phyloP scores from a whole-genome alignment of 306 rosid species.

The Lathyrus sativus region DNA sequence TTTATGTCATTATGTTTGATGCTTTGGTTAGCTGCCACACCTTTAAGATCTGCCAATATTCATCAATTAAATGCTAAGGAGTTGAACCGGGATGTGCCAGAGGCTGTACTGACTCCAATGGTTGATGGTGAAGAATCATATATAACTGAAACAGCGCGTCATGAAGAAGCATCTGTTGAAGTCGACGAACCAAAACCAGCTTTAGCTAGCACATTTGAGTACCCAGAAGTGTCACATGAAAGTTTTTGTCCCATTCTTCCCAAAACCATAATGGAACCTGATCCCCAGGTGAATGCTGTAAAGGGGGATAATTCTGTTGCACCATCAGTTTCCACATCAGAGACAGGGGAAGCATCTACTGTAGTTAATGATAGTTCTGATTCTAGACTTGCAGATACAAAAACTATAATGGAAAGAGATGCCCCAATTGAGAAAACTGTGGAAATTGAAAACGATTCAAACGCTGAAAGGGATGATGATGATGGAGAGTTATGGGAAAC shows the following conservation, averaged over 20 bases:
- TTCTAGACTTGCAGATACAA: slow-evolving; percentile 37
- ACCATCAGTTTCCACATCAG: slow-evolving; percentile 43
- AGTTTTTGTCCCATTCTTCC: slow-evolving; percentile 52
- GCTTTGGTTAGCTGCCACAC: slow-evolving; percentile 92
- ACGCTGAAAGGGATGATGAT: slow-evolving; percentile 67
- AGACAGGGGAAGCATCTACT: slow-evolving; percentile 48
- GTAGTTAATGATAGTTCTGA: slow-evolving; percentile 51
- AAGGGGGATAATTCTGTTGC: slow-evolving; percentile 49
- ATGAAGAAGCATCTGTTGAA: slow-evolving; percentile 44
- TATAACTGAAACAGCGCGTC: slow-evolving; percentile 48
- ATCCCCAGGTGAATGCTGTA: slow-evolving; percentile 43
- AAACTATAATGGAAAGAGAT: slow-evolving; percentile 40
- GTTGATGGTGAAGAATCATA: slow-evolving; percentile 40
- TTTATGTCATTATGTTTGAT: slow-evolving; percentile 64
- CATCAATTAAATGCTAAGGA: slow-evolving; percentile 54
- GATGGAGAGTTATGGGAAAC: slow-evolving; percentile 77
- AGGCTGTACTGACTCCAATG: slow-evolving; percentile 38
- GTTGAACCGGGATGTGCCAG: slow-evolving; percentile 54
- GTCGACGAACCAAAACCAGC: slow-evolving; percentile 47
- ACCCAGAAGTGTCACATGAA: slow-evolving; percentile 48
- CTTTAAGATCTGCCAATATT: slow-evolving; percentile 69
- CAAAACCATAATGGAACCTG: slow-evolving; percentile 59
- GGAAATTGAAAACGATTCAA: slow-evolving; percentile 58
- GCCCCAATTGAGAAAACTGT: slow-evolving; percentile 55
- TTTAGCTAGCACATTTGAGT: slow-evolving; percentile 42